These are phyloP conservation scores for Beauveria asiatica DNA, from an alignment of 2,329 filamentous ascomycete species.

Conservation along the genomic window DNA sequence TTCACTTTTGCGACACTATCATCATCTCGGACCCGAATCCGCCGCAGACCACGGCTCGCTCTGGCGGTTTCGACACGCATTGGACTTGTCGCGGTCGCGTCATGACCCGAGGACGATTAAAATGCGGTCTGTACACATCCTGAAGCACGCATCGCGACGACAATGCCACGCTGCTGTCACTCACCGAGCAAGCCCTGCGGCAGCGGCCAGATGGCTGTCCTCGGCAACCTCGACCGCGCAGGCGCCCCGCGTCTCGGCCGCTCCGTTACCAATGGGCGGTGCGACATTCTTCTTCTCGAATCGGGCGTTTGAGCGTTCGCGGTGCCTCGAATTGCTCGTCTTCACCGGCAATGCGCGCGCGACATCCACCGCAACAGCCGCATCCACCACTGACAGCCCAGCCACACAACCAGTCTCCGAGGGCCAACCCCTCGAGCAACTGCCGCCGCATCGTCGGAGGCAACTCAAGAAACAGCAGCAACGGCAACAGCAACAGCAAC, in stretches of 20 bases:
- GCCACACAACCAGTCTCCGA: neutral
- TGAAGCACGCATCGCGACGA: conserved; percentile 1
- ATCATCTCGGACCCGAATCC: neutral
- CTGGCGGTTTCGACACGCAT: neutral
- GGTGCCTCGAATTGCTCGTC: conserved; percentile 28
- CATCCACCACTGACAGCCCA: neutral
- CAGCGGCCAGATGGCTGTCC: conserved; percentile 21
- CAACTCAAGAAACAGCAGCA: conserved; percentile 22
- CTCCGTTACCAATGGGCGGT: conserved; percentile 14
- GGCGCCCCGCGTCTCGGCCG: conserved; percentile 3
- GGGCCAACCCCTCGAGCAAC: conserved; percentile 15
- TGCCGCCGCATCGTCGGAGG: conserved; percentile 28
- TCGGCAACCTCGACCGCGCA: conserved; percentile 17
- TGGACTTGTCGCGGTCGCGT: conserved; percentile 8
- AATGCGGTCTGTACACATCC: conserved; percentile 8
- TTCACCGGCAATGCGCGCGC: conserved; percentile 19
- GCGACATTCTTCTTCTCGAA: conserved; percentile 29
- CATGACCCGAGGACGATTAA: conserved; percentile 7
- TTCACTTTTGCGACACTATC: neutral
- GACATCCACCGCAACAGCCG: conserved; percentile 16
- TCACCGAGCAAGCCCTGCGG: neutral
- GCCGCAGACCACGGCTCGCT: neutral
- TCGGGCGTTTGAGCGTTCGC: conserved; percentile 27
- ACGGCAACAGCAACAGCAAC: conserved; percentile 12
- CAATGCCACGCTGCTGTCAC: neutral